Percentiles rank a stretch among this genome's conserved stretches.
phyloP scores from a whole-genome alignment of 805 yeast species.

The Maudiozyma pseudohumilis region DNA sequence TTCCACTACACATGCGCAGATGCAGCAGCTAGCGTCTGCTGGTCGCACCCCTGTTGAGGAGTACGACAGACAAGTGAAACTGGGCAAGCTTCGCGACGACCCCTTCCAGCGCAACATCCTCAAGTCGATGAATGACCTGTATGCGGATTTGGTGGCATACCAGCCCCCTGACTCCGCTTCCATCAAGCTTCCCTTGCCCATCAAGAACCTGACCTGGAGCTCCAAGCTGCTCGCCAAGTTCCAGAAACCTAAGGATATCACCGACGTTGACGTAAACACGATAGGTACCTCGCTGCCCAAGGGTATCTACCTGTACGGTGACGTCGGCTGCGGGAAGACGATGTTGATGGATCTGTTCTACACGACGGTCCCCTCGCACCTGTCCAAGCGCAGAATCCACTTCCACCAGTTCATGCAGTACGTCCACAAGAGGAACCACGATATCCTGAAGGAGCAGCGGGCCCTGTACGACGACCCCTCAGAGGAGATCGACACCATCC shows the following conservation, averaged over 20 bases:
- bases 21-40: background rate
- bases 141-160: constrained; percentile 44
- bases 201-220: constrained; percentile 32
- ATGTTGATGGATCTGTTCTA: constrained; percentile 97
- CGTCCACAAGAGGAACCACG: constrained; percentile 79
- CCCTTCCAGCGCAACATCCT: constrained; percentile 72
- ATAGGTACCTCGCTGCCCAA: constrained; percentile 41
- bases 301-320: constrained; percentile 91
- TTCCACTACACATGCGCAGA: background rate
- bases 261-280: constrained; percentile 5
- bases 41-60: constrained; percentile 38
- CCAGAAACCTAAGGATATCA: constrained; percentile 3
- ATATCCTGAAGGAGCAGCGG: constrained; percentile 47
- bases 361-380: constrained; percentile 64
- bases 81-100: constrained; percentile 56
- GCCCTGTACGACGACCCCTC: constrained; percentile 4
- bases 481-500: constrained; percentile 57
- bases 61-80: constrained; percentile 39
- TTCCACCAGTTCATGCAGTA: constrained; percentile 97
- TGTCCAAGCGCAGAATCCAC: constrained; percentile 75
- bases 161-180: constrained; percentile 48
- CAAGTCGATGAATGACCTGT: constrained; percentile 48
- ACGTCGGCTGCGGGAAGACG: constrained; percentile 97
- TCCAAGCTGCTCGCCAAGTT: constrained; percentile 28
- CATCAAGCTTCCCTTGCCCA: constrained; percentile 36